phyloP scores from a whole-genome alignment of 2,329 filamentous ascomycete genomes.

The Dothistroma pini region DNA sequence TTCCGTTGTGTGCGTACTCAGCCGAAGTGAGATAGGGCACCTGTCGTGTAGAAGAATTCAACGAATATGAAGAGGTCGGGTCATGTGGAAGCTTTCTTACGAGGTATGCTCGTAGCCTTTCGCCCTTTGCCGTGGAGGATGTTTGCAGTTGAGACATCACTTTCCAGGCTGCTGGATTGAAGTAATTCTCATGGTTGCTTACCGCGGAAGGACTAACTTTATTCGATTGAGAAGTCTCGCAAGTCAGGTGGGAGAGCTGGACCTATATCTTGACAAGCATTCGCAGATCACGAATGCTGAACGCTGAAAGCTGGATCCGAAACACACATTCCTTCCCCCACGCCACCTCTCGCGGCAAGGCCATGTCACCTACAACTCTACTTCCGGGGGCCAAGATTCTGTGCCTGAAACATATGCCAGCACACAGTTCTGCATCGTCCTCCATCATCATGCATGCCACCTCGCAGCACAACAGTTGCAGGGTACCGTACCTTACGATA shows the following conservation, averaged over 20 bases:
- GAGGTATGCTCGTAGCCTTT: background rate
- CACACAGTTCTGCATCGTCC: background rate
- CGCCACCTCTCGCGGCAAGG: background rate
- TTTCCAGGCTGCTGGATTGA: background rate
- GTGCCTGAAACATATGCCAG: conserved; percentile 1
- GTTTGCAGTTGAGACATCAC: background rate
- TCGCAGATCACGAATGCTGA: too few species aligned
- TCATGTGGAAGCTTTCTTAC: background rate
- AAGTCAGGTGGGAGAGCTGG: background rate
- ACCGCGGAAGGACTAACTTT: background rate
- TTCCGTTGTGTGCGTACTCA: background rate
- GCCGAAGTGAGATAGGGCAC: background rate
- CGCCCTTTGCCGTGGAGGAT: background rate
- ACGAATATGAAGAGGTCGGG: background rate
- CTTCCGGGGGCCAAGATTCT: background rate
- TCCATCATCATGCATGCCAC: background rate
- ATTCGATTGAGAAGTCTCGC: background rate
- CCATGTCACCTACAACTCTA: background rate
- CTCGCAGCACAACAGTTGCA: background rate
- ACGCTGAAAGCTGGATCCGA: background rate
- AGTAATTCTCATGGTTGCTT: background rate
- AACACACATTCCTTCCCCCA: background rate
- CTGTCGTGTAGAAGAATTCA: background rate
- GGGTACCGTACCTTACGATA: background rate
- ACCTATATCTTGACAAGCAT: background rate